phyloP scores from a whole-genome alignment of 1,284 basidiomycete genomes.

The Trametes versicolor region DNA sequence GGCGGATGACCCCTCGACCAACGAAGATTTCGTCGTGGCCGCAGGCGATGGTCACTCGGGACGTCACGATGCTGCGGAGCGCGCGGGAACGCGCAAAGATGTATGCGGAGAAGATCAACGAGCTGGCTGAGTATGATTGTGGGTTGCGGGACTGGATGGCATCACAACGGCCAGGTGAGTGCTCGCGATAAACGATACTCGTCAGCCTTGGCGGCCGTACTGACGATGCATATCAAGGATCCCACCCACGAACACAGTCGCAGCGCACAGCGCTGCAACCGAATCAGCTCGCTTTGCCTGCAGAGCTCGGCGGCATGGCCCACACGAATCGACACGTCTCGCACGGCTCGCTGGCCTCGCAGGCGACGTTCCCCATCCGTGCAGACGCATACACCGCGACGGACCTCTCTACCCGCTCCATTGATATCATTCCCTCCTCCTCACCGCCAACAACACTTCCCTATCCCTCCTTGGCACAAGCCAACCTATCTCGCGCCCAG shows the following conservation, averaged over 20 bases:
- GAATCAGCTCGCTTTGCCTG: constrained; percentile 30
- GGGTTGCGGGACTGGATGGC: constrained; percentile 83
- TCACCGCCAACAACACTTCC: constrained; percentile 74
- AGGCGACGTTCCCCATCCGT: constrained; percentile 80
- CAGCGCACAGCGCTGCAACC: constrained; percentile 30
- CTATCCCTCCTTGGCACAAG: constrained; percentile 69
- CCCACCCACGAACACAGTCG: constrained; percentile 25
- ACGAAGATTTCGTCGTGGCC: constrained; percentile 59
- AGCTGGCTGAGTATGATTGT: constrained; percentile 80
- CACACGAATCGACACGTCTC: constrained; percentile 72
- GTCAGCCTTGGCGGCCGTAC: background rate
- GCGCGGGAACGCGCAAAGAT: constrained; percentile 78
- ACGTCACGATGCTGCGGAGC: constrained; percentile 69
- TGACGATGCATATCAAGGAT: constrained; percentile 10
- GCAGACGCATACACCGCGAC: constrained; percentile 80
- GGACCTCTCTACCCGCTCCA: constrained; percentile 64
- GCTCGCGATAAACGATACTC: background rate
- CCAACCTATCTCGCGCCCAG: constrained; percentile 36
- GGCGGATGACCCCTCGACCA: background rate
- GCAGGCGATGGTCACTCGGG: constrained; percentile 77
- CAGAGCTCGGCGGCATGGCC: constrained; percentile 32
- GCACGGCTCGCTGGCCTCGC: constrained; percentile 74
- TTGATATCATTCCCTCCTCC: constrained; percentile 57
- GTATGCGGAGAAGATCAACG: constrained; percentile 88
- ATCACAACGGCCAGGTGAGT: constrained; percentile 65